Evolutionary conservation across 208 protist genomes (phyloP), one percentile per base, ranked within the genome.

Genomic region (Leishmania mexicana): DNA sequence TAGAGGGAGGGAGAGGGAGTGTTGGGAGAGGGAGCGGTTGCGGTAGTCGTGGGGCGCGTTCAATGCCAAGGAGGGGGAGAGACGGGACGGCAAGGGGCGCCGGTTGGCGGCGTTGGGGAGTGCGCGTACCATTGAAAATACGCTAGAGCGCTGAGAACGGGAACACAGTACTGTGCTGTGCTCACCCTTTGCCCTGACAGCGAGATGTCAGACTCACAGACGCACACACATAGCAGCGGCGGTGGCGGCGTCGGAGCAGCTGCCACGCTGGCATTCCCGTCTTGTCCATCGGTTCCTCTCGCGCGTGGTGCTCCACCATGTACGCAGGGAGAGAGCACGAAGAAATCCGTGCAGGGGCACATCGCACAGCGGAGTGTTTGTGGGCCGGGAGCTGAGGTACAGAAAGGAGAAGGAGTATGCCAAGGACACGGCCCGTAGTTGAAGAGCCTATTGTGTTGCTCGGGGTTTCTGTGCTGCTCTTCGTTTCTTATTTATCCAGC

Each of bases 401-500:
- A 7, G 4, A 21, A 31, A 64, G 0, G 3, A 17, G 15, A 24
- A 40, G 62, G 62, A 15, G 11, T 24, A 38, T 17, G 62, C 31
- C 15, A 13, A 40, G 15, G 31, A 40, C 31, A 31, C 62, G 0
- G 40, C 28, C 31, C 4, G 65, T 58, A 28, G 28, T 8, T 65
- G 28, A 7, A 42, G 13, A 35, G 62, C 62, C 15, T 40, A 38
- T 78, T 3, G 49, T 31, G 19, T 78, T 53, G 38, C 19, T 21
- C 21, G 21, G 21, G 19, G 19, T 74, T 28, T 74, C 24, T n/a
- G 68, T 74, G 67, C 40, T 38, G 31, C 24, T 53, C 19, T 19
- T 74, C 13, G 40, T 19, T 73, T 70, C 21, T 74, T 54, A 51
- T 28, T 74, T 74, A 74, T 53, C 2, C 42, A 74, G 70, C 51